phyloP scores from a whole-genome alignment of 169 alveolate genomes.

The Eimeria necatrix region DNA sequence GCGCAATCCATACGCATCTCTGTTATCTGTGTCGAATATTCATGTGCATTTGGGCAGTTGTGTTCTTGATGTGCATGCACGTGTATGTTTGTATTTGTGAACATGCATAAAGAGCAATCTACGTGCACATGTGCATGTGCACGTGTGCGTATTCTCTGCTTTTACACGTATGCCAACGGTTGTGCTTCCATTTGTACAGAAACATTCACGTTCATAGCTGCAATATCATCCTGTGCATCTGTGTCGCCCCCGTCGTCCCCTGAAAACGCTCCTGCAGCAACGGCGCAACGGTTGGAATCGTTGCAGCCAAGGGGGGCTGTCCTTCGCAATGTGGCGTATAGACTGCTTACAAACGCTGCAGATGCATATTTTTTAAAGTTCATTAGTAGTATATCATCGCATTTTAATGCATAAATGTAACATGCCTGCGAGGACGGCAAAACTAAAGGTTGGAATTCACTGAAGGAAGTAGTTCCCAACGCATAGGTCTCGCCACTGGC shows the following conservation, averaged over 20 bases:
- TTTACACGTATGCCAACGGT: neutral
- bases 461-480: too few species aligned
- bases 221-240: neutral
- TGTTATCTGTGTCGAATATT: neutral
- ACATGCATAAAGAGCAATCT: neutral
- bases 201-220: neutral
- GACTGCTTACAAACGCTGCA: neutral
- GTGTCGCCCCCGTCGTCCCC: neutral
- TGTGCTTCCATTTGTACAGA: neutral
- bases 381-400: too few species aligned
- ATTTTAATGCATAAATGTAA: too few species aligned
- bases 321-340: conserved; percentile 31
- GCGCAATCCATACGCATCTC: neutral
- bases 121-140: neutral
- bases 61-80: neutral
- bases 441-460: too few species aligned
- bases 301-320: neutral
- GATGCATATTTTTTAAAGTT: neutral
- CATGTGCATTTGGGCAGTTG: neutral
- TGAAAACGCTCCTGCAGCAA: neutral
- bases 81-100: neutral
- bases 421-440: too few species aligned
- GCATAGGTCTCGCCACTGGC: too few species aligned
- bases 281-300: neutral
- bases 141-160: neutral